Conservation (phyloP, 306 rosid genomes). For the Dryas alaskensis region DNA sequence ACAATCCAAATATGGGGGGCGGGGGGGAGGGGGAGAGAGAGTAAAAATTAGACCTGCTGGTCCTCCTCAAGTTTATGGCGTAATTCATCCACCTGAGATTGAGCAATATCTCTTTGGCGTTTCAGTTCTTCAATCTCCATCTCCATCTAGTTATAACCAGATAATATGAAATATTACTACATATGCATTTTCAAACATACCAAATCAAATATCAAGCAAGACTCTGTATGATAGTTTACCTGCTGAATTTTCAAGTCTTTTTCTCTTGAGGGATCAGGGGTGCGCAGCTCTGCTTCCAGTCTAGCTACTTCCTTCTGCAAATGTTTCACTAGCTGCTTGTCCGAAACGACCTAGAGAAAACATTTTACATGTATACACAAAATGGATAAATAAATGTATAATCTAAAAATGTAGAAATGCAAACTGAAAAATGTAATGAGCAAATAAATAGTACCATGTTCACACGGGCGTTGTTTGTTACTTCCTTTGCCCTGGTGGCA, state of each 20-base stretch:
- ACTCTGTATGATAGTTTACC: constrained; percentile 41
- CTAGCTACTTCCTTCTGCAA: constrained; percentile 98
- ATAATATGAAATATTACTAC: constrained; percentile 15
- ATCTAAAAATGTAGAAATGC: background rate
- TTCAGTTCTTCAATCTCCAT: constrained; percentile 91
- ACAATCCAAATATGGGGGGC: background rate
- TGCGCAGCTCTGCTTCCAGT: constrained; percentile 86
- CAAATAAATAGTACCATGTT: constrained; percentile 67
- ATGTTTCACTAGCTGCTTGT: constrained; percentile 92
- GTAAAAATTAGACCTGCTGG: constrained; percentile 52
- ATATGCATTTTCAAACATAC: constrained; percentile 12
- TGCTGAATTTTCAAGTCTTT: constrained; percentile 91
- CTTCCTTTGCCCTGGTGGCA: constrained; percentile 98
- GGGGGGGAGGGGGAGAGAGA: constrained; percentile 1
- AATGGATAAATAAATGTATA: background rate
- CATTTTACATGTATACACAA: background rate
- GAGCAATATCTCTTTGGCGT: constrained; percentile 88
- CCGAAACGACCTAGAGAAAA: constrained; percentile 69
- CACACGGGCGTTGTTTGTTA: constrained; percentile 91
- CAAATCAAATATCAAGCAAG: background rate
- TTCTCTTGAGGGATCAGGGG: constrained; percentile 87
- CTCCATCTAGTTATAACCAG: constrained; percentile 67
- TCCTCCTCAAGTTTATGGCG: constrained; percentile 76
- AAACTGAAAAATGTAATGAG: background rate
- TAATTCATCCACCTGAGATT: constrained; percentile 78